Conservation (phyloP, 2,329 filamentous ascomycete species). For the Aspergillus sp. region DNA sequence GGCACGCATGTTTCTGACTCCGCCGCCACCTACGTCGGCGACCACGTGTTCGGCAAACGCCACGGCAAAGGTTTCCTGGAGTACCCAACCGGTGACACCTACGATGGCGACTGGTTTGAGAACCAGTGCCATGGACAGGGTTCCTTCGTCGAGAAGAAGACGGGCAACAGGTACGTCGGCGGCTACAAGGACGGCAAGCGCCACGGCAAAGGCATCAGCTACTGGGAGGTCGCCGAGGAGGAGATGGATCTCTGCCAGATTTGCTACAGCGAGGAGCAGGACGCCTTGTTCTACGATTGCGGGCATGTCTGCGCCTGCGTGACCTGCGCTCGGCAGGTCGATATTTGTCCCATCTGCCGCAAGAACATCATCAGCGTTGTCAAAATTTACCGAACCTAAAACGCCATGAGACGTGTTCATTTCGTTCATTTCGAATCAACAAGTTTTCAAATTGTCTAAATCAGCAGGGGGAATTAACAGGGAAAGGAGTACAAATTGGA, state of each 20-base stretch:
- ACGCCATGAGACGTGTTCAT: too few relatives aligned
- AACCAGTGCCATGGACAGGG: constrained; percentile 56
- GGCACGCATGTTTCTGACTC: constrained; percentile 54
- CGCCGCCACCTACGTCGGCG: constrained; percentile 57
- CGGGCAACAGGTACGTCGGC: constrained; percentile 61
- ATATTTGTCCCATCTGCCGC: constrained; percentile 61
- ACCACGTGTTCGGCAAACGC: constrained; percentile 53
- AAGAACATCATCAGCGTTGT: constrained; percentile 57
- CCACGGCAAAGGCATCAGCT: constrained; percentile 61
- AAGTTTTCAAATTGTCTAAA: background rate
- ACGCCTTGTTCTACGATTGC: constrained; percentile 62
- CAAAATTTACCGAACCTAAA: constrained; percentile 54
- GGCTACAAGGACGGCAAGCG: constrained; percentile 62
- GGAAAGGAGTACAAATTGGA: background rate
- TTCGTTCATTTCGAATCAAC: background rate
- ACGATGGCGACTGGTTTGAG: constrained; percentile 47
- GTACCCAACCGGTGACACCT: constrained; percentile 54
- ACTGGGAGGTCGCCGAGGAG: constrained; percentile 62
- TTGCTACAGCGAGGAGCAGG: constrained; percentile 61
- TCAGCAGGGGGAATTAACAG: background rate
- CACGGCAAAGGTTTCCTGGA: constrained; percentile 59
- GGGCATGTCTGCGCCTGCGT: constrained; percentile 63
- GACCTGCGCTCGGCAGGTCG: constrained; percentile 58
- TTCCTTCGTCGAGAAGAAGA: constrained; percentile 55
- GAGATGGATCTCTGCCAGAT: constrained; percentile 61